phyloP scores from a whole-genome alignment of 2,329 filamentous ascomycete genomes.

The Diaporthe helianthi region DNA sequence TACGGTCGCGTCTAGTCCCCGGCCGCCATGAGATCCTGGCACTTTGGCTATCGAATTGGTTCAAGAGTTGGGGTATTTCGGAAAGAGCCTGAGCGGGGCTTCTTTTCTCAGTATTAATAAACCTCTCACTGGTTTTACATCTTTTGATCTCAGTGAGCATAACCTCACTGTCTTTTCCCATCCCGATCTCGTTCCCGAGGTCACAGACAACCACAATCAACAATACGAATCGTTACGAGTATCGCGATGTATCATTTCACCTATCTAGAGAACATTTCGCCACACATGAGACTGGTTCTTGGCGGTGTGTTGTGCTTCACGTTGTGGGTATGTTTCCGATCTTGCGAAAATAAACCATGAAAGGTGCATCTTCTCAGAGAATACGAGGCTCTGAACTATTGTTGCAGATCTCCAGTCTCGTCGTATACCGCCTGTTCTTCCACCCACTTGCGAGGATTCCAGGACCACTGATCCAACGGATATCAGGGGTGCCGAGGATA shows the following conservation, averaged over 20 bases:
- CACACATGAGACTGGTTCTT: neutral
- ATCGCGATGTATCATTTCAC: neutral
- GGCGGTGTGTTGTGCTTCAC: neutral
- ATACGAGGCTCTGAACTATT: rapidly evolving
- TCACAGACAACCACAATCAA: no score
- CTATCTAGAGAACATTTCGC: neutral
- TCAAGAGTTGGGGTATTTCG: no score
- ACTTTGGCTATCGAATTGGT: neutral
- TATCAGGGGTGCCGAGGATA: slow-evolving; percentile 5
- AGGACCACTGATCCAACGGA: neutral
- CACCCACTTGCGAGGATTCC: neutral
- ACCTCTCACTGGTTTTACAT: rapidly evolving
- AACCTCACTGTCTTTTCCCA: no score
- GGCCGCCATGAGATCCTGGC: neutral
- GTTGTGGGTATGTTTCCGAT: neutral
- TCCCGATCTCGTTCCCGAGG: no score
- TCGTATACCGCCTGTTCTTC: neutral
- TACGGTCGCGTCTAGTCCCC: neutral
- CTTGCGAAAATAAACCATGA: no score
- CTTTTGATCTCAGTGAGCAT: rapidly evolving
- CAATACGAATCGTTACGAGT: neutral
- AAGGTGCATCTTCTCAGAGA: rapidly evolving
- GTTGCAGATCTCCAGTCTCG: neutral
- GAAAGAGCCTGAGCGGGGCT: neutral
- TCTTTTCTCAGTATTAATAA: neutral